Percentiles rank a stretch among this genome's conserved stretches.
Evolutionary conservation across 257 asterid genomes (phyloP).

Genomic region (Striga asiatica): DNA sequence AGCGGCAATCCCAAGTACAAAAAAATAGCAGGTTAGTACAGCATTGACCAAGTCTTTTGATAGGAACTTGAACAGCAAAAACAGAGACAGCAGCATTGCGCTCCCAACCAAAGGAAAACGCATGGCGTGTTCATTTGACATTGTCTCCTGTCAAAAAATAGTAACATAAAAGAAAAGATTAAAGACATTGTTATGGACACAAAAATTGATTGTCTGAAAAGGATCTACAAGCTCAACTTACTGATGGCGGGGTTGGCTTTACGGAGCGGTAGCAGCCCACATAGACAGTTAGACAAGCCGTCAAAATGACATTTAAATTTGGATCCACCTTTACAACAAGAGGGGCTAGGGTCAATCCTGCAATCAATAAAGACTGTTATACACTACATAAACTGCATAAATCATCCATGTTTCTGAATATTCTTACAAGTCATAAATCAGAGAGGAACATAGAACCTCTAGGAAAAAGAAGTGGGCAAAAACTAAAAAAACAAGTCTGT

Average conservation of each 20-base stretch:
- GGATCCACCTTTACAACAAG: slow-evolving; percentile 86
- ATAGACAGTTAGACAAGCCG: slow-evolving; percentile 83
- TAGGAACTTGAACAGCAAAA: slow-evolving; percentile 89
- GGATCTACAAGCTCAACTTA: slow-evolving; percentile 26
- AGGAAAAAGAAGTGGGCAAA: slow-evolving; percentile 1
- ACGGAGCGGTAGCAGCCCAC: slow-evolving; percentile 88
- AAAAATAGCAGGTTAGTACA: slow-evolving; percentile 83
- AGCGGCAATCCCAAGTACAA: slow-evolving; percentile 85
- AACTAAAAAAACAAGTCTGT: neutral
- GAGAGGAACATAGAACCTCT: neutral
- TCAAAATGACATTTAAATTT: slow-evolving; percentile 72
- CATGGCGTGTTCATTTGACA: slow-evolving; percentile 98
- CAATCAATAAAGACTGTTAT: slow-evolving; percentile 12
- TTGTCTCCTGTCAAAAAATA: slow-evolving; percentile 59
- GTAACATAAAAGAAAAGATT: neutral
- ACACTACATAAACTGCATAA: neutral
- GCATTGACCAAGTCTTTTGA: slow-evolving; percentile 98
- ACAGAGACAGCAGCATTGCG: slow-evolving; percentile 85
- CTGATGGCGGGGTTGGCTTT: slow-evolving; percentile 88
- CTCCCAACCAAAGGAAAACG: slow-evolving; percentile 95
- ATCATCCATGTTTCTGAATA: slow-evolving; percentile 9
- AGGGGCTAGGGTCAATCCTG: slow-evolving; percentile 87
- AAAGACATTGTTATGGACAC: neutral
- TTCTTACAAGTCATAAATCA: slow-evolving; percentile 8
- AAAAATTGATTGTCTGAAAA: neutral